Evolutionary conservation across 2,329 filamentous ascomycete genomes (phyloP), one percentile per base, ranked within the genome.

Genomic region (Sporothrix pallida): DNA sequence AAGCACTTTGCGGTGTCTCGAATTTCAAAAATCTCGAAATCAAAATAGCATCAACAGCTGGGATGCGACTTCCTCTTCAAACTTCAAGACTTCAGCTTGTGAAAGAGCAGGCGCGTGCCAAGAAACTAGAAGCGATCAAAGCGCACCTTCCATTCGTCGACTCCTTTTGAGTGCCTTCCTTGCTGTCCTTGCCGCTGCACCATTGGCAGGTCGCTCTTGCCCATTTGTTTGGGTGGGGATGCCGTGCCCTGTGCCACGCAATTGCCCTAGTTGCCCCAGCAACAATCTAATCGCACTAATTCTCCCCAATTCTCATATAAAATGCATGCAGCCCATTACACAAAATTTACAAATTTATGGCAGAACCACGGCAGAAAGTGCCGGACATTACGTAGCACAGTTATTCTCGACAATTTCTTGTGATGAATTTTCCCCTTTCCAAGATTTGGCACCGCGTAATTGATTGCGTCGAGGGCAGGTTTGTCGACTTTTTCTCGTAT

Each of bases 141-240:
- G 68, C 52, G 68, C n/a, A 52, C 13, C 65, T 68, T 68, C 65
- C 65, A 20, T 50, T 68, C 52, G 15, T 12, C 13, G 17, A 15
- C 48, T 56, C 26, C 7, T n/a, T 44, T 52, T 42, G 67, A 10
- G 46, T 37, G 50, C 17, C n/a, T 50, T 50, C 44, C n/a, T 48
- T 44, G 23, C 15, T 69, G 17, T 48, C 13, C 26, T 26, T 70
- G 15, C 26, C 48, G 26, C 67, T 70, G 23, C 50, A 23, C 31
- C 31, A 56, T 70, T 58, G 67, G 67, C 63, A n/a, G 44, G 65
- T 20, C 46, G 26, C 65, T 68, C 67, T 50, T 69, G 67, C 67
- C 31, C 48, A 46, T 17, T 70, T 71, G 69, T 71, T 71, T 71
- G 42, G 54, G 69, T 71, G 69, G 69, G 23, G 23, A 58, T 58